Evolutionary conservation across 1,284 basidiomycete species (phyloP).

Genomic region (Boletellus dicymbophilus): DNA sequence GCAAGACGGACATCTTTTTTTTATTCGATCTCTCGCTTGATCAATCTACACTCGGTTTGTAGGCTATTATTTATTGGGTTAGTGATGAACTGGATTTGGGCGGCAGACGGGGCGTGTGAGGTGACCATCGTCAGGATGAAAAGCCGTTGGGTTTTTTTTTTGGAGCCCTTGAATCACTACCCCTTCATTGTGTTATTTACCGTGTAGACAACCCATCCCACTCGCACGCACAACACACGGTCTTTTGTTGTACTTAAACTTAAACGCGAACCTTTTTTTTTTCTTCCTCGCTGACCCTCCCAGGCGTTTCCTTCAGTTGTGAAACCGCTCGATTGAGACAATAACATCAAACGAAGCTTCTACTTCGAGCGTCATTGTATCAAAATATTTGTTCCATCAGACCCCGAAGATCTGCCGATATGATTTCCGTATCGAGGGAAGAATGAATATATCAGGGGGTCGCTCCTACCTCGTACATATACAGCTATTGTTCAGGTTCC

Average conservation of each 20-base stretch:
- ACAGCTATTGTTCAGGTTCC: too few relatives aligned
- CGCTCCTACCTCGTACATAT: too few relatives aligned
- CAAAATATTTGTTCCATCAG: too few relatives aligned
- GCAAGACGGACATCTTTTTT: conserved; percentile 10
- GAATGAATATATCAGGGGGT: too few relatives aligned
- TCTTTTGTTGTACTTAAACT: too few relatives aligned
- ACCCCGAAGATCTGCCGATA: not conserved
- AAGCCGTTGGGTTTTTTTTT: conserved; percentile 8
- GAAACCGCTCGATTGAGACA: too few relatives aligned
- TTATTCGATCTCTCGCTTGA: not conserved
- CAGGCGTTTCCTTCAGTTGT: too few relatives aligned
- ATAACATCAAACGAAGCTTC: too few relatives aligned
- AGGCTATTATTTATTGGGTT: conserved; percentile 6
- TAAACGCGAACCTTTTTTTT: conserved; percentile 6
- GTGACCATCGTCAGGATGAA: too few relatives aligned
- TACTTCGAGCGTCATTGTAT: too few relatives aligned
- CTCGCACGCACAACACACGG: conserved; percentile 7
- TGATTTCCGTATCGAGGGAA: not conserved
- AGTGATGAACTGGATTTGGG: conserved; percentile 1
- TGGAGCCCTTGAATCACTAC: conserved; percentile 5
- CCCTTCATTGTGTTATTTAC: not conserved
- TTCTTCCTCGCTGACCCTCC: not conserved
- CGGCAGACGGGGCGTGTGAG: too few relatives aligned
- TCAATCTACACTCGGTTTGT: not conserved
- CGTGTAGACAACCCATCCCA: conserved; percentile 6